These are phyloP conservation scores for Abelmoschus esculentus DNA, from an alignment of 345 rosid genomes.

Conservation along the genomic window DNA sequence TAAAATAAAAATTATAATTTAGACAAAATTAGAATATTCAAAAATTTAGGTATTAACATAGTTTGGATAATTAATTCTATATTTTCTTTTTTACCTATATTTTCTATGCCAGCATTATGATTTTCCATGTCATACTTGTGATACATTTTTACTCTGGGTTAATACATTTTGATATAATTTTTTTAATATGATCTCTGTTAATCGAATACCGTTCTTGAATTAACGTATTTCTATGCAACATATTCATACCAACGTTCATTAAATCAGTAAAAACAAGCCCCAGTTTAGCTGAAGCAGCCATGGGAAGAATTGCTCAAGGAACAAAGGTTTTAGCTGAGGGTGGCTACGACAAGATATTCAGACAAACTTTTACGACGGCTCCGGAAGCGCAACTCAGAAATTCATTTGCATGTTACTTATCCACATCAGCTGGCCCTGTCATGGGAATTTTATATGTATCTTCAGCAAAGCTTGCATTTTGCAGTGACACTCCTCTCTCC, in stretches of 20 bases:
- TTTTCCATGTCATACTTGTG: background rate
- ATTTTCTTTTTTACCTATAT: background rate
- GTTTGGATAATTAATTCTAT: background rate
- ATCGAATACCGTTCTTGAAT: too few relatives aligned
- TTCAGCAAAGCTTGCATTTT: background rate
- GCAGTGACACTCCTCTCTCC: background rate
- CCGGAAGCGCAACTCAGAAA: conserved; percentile 53
- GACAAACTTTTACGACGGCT: conserved; percentile 64
- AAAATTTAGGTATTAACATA: too few relatives aligned
- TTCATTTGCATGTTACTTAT: conserved; percentile 68
- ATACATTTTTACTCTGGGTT: too few relatives aligned
- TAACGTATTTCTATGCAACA: too few relatives aligned
- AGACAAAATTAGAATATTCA: too few relatives aligned
- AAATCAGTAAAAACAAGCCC: conserved; percentile 63
- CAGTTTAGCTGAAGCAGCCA: conserved; percentile 72
- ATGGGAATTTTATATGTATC: conserved; percentile 55
- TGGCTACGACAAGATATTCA: conserved; percentile 65
- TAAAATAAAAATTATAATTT: too few relatives aligned
- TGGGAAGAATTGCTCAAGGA: conserved; percentile 78
- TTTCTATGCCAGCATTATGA: background rate
- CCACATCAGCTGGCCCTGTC: conserved; percentile 81
- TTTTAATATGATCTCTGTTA: too few relatives aligned
- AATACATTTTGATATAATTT: too few relatives aligned
- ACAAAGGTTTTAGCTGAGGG: conserved; percentile 75
- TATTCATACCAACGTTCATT: background rate